Evolutionary conservation across 2,329 filamentous ascomycete species (phyloP).

Genomic region (Penicillium sp.): DNA sequence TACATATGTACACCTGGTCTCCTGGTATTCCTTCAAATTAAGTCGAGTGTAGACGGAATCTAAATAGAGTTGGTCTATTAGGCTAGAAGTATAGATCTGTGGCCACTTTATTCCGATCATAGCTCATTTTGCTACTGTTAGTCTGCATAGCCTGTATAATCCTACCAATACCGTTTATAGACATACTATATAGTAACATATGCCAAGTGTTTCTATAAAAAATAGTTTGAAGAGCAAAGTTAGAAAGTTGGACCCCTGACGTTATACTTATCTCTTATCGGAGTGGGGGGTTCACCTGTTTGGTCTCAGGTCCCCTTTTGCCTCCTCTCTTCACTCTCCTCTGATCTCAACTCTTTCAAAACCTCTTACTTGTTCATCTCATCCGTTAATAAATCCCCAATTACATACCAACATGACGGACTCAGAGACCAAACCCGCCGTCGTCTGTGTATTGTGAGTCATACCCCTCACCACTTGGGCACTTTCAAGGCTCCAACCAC

Average conservation of each 20-base stretch:
- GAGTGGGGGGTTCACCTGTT: not conserved
- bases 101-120: not conserved
- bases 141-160: not conserved
- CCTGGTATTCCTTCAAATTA: not conserved
- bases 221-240: not conserved
- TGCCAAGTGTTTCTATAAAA: not conserved
- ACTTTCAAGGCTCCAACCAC: not conserved
- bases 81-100: not conserved
- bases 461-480: not conserved
- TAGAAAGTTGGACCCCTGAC: not conserved
- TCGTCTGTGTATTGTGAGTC: conserved; percentile 81
- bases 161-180: not conserved
- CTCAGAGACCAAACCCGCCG: conserved; percentile 48
- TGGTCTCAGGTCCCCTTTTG: not conserved
- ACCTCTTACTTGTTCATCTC: not conserved
- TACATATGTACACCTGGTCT: too few species aligned
- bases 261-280: conserved; percentile 7
- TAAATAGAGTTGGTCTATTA: not conserved
- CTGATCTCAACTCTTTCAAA: not conserved
- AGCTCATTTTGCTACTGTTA: not conserved
- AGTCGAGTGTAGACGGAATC: not conserved
- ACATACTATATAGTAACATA: not conserved
- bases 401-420: not conserved
- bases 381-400: not conserved
- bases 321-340: not conserved